Percentiles rank a stretch among this genome's conserved stretches.
Evolutionary conservation across 352 stramenopile genomes (phyloP).

Genomic region (Pythium myriotylum): DNA sequence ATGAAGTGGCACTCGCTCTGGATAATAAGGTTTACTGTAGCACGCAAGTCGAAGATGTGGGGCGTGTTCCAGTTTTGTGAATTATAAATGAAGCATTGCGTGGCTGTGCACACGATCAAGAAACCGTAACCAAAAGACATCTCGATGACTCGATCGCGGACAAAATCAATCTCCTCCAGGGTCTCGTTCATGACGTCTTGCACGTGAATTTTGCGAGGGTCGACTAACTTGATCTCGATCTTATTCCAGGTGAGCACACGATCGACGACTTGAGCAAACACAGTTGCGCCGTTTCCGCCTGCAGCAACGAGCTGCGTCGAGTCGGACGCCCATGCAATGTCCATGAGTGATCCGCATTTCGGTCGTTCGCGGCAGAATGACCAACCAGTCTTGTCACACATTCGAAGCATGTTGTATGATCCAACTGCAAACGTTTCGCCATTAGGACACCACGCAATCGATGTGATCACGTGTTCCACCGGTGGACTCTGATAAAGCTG

Average conservation of each 20-base stretch:
- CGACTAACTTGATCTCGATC: slow-evolving; percentile 83
- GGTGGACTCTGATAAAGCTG: slow-evolving; percentile 87
- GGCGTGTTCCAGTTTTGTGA: slow-evolving; percentile 92
- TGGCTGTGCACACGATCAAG: slow-evolving; percentile 91
- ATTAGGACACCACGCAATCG: slow-evolving; percentile 91
- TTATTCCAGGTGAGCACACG: slow-evolving; percentile 88
- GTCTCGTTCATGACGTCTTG: slow-evolving; percentile 90
- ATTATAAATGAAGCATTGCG: slow-evolving; percentile 93
- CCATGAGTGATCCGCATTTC: slow-evolving; percentile 84
- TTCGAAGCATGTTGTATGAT: slow-evolving; percentile 90
- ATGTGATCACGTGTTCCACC: slow-evolving; percentile 91
- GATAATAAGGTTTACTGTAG: slow-evolving; percentile 85
- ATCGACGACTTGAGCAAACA: slow-evolving; percentile 91
- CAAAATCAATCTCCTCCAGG: slow-evolving; percentile 92
- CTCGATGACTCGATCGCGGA: slow-evolving; percentile 90
- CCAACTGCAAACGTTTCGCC: slow-evolving; percentile 91
- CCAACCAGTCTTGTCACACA: slow-evolving; percentile 94
- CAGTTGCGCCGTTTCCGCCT: slow-evolving; percentile 83
- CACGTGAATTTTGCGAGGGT: slow-evolving; percentile 88
- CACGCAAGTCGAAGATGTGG: slow-evolving; percentile 91
- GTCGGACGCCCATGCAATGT: slow-evolving; percentile 89
- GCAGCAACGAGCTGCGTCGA: slow-evolving; percentile 90
- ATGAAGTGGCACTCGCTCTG: slow-evolving; percentile 90
- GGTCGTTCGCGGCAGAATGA: slow-evolving; percentile 86
- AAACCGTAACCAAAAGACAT: slow-evolving; percentile 92